Conservation (phyloP, 805 yeast genomes). For the Lipomyces orientalis region DNA sequence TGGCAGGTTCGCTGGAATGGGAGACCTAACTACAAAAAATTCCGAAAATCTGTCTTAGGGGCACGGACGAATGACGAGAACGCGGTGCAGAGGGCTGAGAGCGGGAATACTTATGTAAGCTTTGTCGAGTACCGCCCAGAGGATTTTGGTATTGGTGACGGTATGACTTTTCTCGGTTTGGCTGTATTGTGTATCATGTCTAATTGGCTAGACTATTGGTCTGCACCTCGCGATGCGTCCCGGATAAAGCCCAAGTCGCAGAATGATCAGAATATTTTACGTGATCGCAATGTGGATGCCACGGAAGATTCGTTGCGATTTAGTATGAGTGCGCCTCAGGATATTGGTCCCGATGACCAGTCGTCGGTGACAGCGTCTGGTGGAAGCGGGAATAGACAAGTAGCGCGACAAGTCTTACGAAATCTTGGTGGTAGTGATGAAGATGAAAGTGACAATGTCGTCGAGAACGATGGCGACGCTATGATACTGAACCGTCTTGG, state of each 20-base stretch:
- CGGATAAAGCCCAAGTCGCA: neutral
- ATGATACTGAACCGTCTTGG: neutral
- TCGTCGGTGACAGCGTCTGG: slow-evolving; percentile 1
- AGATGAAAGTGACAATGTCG: slow-evolving; percentile 14
- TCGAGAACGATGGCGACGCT: neutral
- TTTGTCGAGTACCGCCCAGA: slow-evolving; percentile 24
- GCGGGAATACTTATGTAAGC: neutral
- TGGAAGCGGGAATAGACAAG: slow-evolving; percentile 4
- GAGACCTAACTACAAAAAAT: slow-evolving; percentile 26
- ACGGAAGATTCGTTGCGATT: slow-evolving; percentile 21
- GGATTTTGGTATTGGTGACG: slow-evolving; percentile 33
- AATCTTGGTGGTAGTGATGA: neutral
- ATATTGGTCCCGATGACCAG: neutral
- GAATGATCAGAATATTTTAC: neutral
- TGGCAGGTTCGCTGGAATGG: slow-evolving; percentile 26
- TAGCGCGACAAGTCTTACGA: neutral
- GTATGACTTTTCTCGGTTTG: slow-evolving; percentile 19
- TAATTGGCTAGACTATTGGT: slow-evolving; percentile 22
- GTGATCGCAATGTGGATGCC: neutral
- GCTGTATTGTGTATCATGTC: neutral
- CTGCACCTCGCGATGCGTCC: slow-evolving; percentile 12
- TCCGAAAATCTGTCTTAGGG: slow-evolving; percentile 12
- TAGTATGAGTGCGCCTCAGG: slow-evolving; percentile 8
- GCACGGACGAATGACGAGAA: neutral
- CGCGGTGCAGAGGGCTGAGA: neutral